Base-by-base conservation (phyloP, 2,329 filamentous ascomycete species). In the Stagonosporopsis cucurbitacearum region DNA sequence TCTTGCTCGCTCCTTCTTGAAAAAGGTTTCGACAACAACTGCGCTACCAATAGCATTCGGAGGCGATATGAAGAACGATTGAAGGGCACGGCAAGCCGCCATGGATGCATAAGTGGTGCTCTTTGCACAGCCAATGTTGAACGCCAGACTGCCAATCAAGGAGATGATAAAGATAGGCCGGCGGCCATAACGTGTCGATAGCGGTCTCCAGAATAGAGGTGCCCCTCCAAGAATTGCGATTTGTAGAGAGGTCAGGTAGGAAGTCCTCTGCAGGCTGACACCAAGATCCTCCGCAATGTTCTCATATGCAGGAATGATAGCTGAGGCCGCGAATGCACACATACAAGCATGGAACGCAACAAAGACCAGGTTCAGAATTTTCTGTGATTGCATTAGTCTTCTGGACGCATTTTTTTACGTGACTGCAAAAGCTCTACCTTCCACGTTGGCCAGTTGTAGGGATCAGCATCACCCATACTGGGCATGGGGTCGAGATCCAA, bases 281-380 rank as follows among this genome's bases (percentile, higher is more conserved):
- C 71, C 71, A 2, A 86, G 70, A 41, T 86, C 83, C 26, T 75
- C 69, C 2, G 82, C 77, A 26, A 87, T 85, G 20, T 77, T 74
- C 41, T 79, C 77, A 63, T 82, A 86, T 4, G 82, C 83, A 2
- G 81, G 80, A 56, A 84, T 82, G 59, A 86, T 84, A 4, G 78
- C 72, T 0, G 82, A 77, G 0, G 84, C 82, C 1, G 77, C 82
- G 59, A 86, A 85, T 1, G 82, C 83, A 40, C 79, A 78, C 80
- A 86, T 86, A 70, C 81, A 81, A 25, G 82, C 81, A 52, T 86
- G 82, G 63, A 84, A 83, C 0, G 82, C 81, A 15, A 87, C 82
- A 9, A 86, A 77, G 11, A 79, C 52, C 0, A 87, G 71, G 54
- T 86, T 84, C 50, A 74, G 53, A 0, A 76, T 67, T 79, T 85